Base-by-base conservation (phyloP, 1,284 basidiomycete species). In the Ustilago lituana region DNA sequence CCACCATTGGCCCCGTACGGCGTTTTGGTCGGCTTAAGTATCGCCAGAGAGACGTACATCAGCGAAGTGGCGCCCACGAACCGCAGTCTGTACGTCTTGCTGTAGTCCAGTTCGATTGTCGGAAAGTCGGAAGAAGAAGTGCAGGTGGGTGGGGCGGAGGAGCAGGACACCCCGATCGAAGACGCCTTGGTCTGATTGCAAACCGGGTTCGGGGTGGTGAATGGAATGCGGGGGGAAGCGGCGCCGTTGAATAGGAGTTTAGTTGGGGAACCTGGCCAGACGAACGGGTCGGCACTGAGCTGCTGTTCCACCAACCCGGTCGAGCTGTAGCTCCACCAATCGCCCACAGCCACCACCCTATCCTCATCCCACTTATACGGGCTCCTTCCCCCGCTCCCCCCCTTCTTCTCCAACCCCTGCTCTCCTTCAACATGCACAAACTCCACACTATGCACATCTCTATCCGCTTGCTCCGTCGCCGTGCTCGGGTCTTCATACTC, bases 231-330 rank as follows among this genome's bases (percentile, higher is more conserved):
- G 2, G 29, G 51, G 20, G 52, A 36, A 2, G 41, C 35, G 5
- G 54, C 23, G 1, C 77, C 78, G 39, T 80, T 80, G 35, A 80
- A 20, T 1, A 74, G 37, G 22, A 78, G 39, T 19, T 60, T 52
- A 7, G 51, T 58, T 2, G 78, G 47, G 7, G 51, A 59, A 11
- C 77, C 77, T 2, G 70, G 62, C 76, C 76, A 80, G 4, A 62
- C 38, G 39, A 79, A 79, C 1, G 75, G 70, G 31, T 73, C 54
- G 5, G 24, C 56, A 0, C 40, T 23, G 11, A 79, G 40, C 37
- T 65, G 69, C 5, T 19, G 11, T 9, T 17, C 29, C 15, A 80
- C 51, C 23, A 36, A 15, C 5, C 50, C 50, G 1, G 37, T 19
- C 4, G 22, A 40, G 15, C 20, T 47, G 31, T 61, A 54, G 12